Conservation (phyloP, 768 basidiomycete genomes). For the Mycena maculata region DNA sequence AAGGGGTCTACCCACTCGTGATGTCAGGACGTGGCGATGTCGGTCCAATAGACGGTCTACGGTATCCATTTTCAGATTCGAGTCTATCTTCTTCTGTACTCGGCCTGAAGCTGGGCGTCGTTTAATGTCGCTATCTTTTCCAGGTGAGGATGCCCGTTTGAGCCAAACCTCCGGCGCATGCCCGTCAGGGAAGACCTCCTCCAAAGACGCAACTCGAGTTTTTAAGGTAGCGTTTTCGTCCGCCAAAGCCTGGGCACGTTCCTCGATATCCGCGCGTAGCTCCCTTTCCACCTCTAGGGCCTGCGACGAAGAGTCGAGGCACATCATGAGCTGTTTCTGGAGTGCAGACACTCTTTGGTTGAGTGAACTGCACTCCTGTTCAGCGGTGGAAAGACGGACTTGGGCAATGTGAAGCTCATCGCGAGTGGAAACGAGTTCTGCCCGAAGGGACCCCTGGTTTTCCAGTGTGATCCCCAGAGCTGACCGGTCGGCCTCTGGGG, state of each 20-base stretch:
- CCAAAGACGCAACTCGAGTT: conserved; percentile 20
- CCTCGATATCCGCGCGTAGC: conserved; percentile 38
- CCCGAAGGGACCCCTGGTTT: conserved; percentile 35
- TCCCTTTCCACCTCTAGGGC: conserved; percentile 41
- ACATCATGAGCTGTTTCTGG: conserved; percentile 37
- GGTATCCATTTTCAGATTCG: conserved; percentile 22
- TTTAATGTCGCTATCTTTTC: conserved; percentile 19
- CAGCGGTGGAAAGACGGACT: conserved; percentile 32
- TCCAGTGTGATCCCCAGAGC: conserved; percentile 30
- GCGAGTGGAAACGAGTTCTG: conserved; percentile 36
- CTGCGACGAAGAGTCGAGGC: conserved; percentile 40
- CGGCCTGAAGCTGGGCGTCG: conserved; percentile 31
- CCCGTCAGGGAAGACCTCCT: conserved; percentile 22
- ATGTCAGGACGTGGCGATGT: conserved; percentile 29
- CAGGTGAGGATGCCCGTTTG: conserved; percentile 24
- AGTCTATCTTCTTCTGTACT: conserved; percentile 22
- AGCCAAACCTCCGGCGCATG: conserved; percentile 23
- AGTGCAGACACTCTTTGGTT: conserved; percentile 32
- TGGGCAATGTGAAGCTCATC: conserved; percentile 40
- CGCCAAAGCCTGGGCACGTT: conserved; percentile 27
- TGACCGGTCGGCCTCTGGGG: conserved; percentile 6
- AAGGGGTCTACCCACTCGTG: conserved; percentile 19
- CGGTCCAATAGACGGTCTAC: conserved; percentile 28
- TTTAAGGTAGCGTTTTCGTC: conserved; percentile 36
- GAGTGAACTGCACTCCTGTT: conserved; percentile 35